Percentiles rank a stretch among this genome's conserved stretches.
Evolutionary conservation across 805 yeast genomes (phyloP).

Genomic region (Candida methanosorbosa): DNA sequence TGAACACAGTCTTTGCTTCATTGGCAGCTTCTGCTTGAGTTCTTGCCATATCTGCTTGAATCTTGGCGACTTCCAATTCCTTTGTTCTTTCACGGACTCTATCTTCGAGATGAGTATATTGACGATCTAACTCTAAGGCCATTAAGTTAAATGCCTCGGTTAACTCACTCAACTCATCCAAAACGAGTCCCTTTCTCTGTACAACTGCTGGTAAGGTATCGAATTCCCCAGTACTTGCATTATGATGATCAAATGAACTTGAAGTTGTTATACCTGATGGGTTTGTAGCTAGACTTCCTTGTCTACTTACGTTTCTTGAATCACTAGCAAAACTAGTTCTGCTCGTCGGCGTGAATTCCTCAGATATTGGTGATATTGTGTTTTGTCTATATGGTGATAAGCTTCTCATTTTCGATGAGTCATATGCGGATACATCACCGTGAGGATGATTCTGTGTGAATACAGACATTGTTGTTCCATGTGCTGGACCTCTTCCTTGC

Average conservation of each 20-base stretch:
- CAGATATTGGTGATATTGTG: not conserved
- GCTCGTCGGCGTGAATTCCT: slow-evolving; percentile 4
- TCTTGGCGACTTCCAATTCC: slow-evolving; percentile 81
- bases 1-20: slow-evolving; percentile 91
- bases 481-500: too few relatives aligned
- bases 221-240: not conserved
- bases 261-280: slow-evolving; percentile 2
- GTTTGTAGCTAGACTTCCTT: slow-evolving; percentile 5
- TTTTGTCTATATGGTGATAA: not conserved
- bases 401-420: not conserved
- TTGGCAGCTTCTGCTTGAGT: slow-evolving; percentile 70
- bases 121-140: slow-evolving; percentile 81
- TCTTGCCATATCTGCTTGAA: slow-evolving; percentile 49
- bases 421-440: not conserved
- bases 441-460: not conserved
- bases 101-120: slow-evolving; percentile 79
- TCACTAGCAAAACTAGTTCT: not conserved
- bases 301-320: not conserved
- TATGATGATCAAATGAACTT: not conserved
- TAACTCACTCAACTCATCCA: slow-evolving; percentile 82
- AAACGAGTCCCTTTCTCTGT: slow-evolving; percentile 34
- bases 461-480: too few relatives aligned
- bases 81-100: slow-evolving; percentile 79
- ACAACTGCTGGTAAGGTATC: slow-evolving; percentile 14
- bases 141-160: slow-evolving; percentile 85